A percentile compares a stretch with the other conserved stretches of the same genome.
These are phyloP conservation scores for Botrytis galanthina DNA, from an alignment of 2,329 filamentous ascomycete genomes.

Conservation along the genomic window DNA sequence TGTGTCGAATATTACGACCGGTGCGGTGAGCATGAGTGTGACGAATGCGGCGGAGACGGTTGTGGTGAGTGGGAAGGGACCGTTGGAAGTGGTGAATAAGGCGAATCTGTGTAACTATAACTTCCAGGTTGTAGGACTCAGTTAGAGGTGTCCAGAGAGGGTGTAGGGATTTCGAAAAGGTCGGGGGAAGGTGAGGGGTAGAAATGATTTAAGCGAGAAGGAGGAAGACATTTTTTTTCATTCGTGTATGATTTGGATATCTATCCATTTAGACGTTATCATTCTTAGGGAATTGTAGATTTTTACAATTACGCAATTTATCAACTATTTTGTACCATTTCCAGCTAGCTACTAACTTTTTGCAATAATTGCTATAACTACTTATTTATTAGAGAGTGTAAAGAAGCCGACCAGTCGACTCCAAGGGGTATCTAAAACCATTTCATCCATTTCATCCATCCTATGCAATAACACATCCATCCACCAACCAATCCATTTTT, in stretches of 20 bases:
- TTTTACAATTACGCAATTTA: not conserved
- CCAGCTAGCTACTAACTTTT: not conserved
- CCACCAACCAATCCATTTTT: not conserved
- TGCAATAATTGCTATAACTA: not conserved
- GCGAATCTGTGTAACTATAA: slow-evolving; percentile 23
- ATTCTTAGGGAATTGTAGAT: not conserved
- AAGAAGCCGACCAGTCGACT: slow-evolving; percentile 11
- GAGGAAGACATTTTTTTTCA: not conserved
- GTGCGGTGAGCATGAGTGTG: slow-evolving; percentile 20
- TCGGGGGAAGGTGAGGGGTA: not conserved
- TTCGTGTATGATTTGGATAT: not conserved
- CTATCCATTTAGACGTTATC: not conserved
- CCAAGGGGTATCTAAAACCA: not conserved
- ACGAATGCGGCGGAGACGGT: slow-evolving; percentile 5
- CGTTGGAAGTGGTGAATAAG: slow-evolving; percentile 23
- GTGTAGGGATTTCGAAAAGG: not conserved
- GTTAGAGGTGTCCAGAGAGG: not conserved
- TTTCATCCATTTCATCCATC: not conserved
- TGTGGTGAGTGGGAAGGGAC: slow-evolving; percentile 23
- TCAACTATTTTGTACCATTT: not conserved
- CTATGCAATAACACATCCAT: not conserved
- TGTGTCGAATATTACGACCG: slow-evolving; percentile 24
- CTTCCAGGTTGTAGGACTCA: slow-evolving; percentile 21
- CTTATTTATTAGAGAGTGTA: not conserved
- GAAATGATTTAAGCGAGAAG: not conserved